Base-by-base conservation (phyloP, 2,329 filamentous ascomycete species). In the Hypoxylon sp. region DNA sequence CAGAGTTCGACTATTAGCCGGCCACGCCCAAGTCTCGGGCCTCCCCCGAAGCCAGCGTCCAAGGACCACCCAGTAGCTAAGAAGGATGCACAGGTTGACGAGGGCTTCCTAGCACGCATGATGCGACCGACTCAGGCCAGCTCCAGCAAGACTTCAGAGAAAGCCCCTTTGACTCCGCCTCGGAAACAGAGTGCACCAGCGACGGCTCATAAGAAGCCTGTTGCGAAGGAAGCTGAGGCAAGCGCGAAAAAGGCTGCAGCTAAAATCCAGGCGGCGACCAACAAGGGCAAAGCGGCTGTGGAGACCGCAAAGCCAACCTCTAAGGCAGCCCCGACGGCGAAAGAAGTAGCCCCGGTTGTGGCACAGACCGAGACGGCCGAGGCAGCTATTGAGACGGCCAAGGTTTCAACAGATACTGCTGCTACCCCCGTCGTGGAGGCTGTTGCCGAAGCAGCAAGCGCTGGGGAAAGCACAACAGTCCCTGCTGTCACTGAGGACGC, bases 61-160 rank as follows among this genome's bases (percentile, higher is more conserved):
- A 75, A 82, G 76, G 82, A 84, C 44, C 74, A 82, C 71, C 72
- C 84, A 52, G 67, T 82, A 5, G 76, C 80, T 1, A 84, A 84
- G 70, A 81, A 83, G 64, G 81, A 85, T 24, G 82, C 81, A 48
- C 84, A 85, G 16, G 82, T 91, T 1, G 89, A 92, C 68, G 89
- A 92, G 69, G 79, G 87, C 12, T 94, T 94, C 78, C 80, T 94
- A 24, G 91, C 90, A n/a, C 87, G 91, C 54, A 93, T 94, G 91
- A 93, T 90, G 87, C 83, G 91, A 40, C 91, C 91, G 1, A 94
- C 91, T 0, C 86, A 90, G 45, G 82, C 87, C 46, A 92, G 89
- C 4, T 84, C 89, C 7, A 89, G 83, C 67, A 93, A 92, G 79
- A 85, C 85, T 0, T 81, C 86, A 2, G 90, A 92, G 4, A 93